A percentile compares a stretch with the other conserved stretches of the same genome.
phyloP scores from a whole-genome alignment of 371 early-diverging fungal genomes.

The Mortierella sp. region DNA sequence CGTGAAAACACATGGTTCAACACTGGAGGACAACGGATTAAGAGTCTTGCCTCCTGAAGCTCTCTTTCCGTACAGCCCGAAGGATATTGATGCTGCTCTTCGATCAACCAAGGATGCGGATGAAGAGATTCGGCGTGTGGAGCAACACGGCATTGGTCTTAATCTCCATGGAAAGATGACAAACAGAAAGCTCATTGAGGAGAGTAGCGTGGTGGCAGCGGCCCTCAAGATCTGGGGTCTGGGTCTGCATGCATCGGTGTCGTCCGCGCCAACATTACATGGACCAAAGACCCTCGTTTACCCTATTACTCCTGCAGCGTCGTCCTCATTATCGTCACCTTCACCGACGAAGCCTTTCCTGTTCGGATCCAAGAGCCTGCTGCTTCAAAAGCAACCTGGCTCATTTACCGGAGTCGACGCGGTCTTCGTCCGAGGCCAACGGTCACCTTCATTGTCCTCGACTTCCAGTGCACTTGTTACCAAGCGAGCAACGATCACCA shows the following conservation, averaged over 20 bases:
- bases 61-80: conserved; percentile 65
- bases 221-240: conserved; percentile 64
- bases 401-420: conserved; percentile 66
- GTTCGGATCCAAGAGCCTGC: conserved; percentile 6
- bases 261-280: conserved; percentile 20
- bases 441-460: background rate
- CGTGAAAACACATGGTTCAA: conserved; percentile 60
- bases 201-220: conserved; percentile 62
- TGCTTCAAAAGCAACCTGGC: conserved; percentile 58
- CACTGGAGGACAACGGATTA: conserved; percentile 61
- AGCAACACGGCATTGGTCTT: conserved; percentile 60
- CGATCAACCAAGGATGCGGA: conserved; percentile 58
- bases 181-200: conserved; percentile 60
- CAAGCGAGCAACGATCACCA: conserved; percentile 24
- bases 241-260: conserved; percentile 52
- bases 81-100: conserved; percentile 56
- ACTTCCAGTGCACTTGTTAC: conserved; percentile 2
- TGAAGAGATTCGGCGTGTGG: conserved; percentile 57
- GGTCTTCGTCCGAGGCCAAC: conserved; percentile 61
- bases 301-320: conserved; percentile 54
- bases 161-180: conserved; percentile 75
- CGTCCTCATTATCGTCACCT: conserved; percentile 47
- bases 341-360: conserved; percentile 18
- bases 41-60: conserved; percentile 62
- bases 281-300: conserved; percentile 51